Evolutionary conservation across 495 filamentous ascomycete genomes (phyloP).

Genomic region (Daldinia childiae): DNA sequence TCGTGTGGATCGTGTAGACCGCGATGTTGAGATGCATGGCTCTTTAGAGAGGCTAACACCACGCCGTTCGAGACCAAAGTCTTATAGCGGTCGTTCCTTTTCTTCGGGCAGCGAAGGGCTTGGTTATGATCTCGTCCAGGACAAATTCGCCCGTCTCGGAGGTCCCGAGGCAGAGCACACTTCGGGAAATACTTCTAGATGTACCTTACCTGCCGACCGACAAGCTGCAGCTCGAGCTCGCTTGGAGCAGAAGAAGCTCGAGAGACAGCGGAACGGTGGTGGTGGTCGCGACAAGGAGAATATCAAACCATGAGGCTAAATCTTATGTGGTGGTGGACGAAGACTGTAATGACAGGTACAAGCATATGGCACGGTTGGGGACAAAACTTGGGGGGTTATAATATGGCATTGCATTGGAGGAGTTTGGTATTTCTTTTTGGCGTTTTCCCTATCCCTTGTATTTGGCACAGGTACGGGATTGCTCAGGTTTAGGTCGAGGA

Average conservation of each 20-base stretch:
- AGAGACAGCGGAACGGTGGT: slow-evolving; percentile 43
- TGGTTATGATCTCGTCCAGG: slow-evolving; percentile 52
- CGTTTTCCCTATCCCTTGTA: neutral
- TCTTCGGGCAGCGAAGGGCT: slow-evolving; percentile 38
- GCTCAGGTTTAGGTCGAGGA: slow-evolving; percentile 4
- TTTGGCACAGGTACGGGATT: neutral
- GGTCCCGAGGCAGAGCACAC: slow-evolving; percentile 44
- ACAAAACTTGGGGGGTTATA: slow-evolving; percentile 14
- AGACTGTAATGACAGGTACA: neutral
- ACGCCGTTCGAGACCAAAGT: slow-evolving; percentile 47
- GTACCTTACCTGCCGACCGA: slow-evolving; percentile 66
- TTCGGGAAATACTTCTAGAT: slow-evolving; percentile 51
- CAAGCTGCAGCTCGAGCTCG: slow-evolving; percentile 70
- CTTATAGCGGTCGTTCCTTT: slow-evolving; percentile 29
- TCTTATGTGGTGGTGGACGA: slow-evolving; percentile 1
- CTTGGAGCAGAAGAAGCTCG: slow-evolving; percentile 63
- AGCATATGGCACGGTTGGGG: neutral
- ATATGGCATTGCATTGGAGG: slow-evolving; percentile 33
- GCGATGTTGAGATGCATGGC: slow-evolving; percentile 23
- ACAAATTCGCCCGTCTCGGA: slow-evolving; percentile 54
- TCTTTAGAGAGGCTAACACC: slow-evolving; percentile 18
- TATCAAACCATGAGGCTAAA: slow-evolving; percentile 39
- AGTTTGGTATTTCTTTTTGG: slow-evolving; percentile 8
- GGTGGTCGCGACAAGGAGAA: slow-evolving; percentile 57
- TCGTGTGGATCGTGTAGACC: slow-evolving; percentile 5